A percentile compares a stretch with the other conserved stretches of the same genome.
These are phyloP conservation scores for Cryptococcus hybrid DNA, from an alignment of 1,284 basidiomycete genomes.

Conservation along the genomic window DNA sequence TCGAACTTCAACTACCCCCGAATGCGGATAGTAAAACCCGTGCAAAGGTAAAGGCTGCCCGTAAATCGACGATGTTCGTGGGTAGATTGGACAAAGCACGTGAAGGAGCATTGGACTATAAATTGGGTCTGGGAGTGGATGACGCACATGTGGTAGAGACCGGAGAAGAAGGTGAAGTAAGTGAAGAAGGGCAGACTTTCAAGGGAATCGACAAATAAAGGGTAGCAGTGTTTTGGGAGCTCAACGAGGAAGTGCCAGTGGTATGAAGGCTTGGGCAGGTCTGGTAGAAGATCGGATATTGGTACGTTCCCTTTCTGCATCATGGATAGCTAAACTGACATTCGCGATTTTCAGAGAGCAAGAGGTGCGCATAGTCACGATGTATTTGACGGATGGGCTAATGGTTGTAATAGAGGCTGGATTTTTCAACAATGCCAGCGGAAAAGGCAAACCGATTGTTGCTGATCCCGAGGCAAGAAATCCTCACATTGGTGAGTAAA, in stretches of 20 bases:
- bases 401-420: conserved; percentile 54
- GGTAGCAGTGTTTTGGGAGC: conserved; percentile 43
- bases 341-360: conserved; percentile 20
- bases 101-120: conserved; percentile 75
- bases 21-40: conserved; percentile 57
- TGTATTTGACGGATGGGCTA: neutral
- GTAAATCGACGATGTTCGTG: conserved; percentile 57
- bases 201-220: conserved; percentile 55
- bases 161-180: conserved; percentile 42
- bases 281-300: conserved; percentile 78
- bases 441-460: conserved; percentile 68
- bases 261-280: conserved; percentile 68
- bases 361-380: conserved; percentile 19
- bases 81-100: conserved; percentile 63
- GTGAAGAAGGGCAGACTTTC: conserved; percentile 55
- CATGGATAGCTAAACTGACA: too few relatives aligned
- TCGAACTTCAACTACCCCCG: conserved; percentile 41
- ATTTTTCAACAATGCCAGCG: conserved; percentile 68
- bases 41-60: conserved; percentile 57
- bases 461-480: conserved; percentile 67
- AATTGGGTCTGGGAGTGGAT: conserved; percentile 47
- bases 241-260: conserved; percentile 42
- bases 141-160: conserved; percentile 2
- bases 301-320: conserved; percentile 50
- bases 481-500: conserved; percentile 73